phyloP scores from a whole-genome alignment of 495 filamentous ascomycete species.

The Penicillium lagena region DNA sequence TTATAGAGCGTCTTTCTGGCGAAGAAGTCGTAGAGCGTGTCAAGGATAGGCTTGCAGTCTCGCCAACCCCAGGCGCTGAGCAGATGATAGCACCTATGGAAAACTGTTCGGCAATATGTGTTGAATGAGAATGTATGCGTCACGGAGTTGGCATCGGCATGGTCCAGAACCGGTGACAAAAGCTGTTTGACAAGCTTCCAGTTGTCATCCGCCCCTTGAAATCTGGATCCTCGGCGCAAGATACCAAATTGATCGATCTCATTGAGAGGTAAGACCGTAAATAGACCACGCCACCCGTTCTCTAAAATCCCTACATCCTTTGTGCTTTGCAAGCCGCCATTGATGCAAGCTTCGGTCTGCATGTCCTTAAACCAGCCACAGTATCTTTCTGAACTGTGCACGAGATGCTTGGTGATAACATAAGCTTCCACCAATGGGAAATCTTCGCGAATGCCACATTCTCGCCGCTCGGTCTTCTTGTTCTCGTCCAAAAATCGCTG shows the following conservation, averaged over 20 bases:
- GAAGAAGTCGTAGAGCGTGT: constrained; percentile 86
- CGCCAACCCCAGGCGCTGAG: constrained; percentile 82
- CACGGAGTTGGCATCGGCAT: constrained; percentile 52
- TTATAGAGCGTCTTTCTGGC: constrained; percentile 66
- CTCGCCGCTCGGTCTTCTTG: constrained; percentile 44
- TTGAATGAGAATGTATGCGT: constrained; percentile 63
- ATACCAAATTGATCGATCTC: constrained; percentile 70
- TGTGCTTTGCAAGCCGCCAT: constrained; percentile 4
- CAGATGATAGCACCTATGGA: constrained; percentile 72
- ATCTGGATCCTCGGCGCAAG: constrained; percentile 48
- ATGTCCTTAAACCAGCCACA: constrained; percentile 31
- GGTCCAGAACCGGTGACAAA: constrained; percentile 54
- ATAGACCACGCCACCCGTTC: constrained; percentile 63
- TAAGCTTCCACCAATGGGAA: constrained; percentile 55
- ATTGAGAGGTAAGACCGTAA: constrained; percentile 65
- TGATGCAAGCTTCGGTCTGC: constrained; percentile 42
- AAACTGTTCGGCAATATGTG: constrained; percentile 66
- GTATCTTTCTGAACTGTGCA: constrained; percentile 35
- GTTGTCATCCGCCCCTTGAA: constrained; percentile 51
- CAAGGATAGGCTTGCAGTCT: constrained; percentile 70
- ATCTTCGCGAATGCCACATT: constrained; percentile 59
- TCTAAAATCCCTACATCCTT: constrained; percentile 58
- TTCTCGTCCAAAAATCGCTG: constrained; percentile 58
- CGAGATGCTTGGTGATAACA: constrained; percentile 56
- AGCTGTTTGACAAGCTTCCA: constrained; percentile 67